Base-by-base conservation (phyloP, 2,329 filamentous ascomycete genomes). In the Epichloe hybrida region DNA sequence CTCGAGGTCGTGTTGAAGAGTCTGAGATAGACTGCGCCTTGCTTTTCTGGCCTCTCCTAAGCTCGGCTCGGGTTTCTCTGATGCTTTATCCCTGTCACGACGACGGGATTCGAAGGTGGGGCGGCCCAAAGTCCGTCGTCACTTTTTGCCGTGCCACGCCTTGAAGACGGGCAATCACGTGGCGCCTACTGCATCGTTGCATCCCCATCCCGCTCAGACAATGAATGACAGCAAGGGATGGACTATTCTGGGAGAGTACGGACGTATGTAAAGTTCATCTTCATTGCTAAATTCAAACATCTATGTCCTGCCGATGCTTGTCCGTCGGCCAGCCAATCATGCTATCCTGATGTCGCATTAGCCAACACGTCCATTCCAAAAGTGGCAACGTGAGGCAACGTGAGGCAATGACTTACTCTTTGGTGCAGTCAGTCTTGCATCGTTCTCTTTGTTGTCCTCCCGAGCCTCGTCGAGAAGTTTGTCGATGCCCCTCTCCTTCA, bases 401-500 rank as follows among this genome's bases (percentile, higher is more conserved):
- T 15, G 15, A 37, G 3, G 17, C n/a, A n/a, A 21, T n/a, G 12
- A 57, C 65, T 60, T 57, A 71, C 68, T 72, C 58, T 69, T 72
- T 37, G 67, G 63, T n/a, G 65, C 65, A 51, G 72, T 63, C 20
- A 72, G 61, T 39, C 67, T 66, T 11, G 80, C 72, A 64, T 97
- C 91, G 55, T 88, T 93, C 58, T 97, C 93, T 61, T 82, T 87
- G 60, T 88, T 90, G 62, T 90, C 87, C 58, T 93, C 88, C 53
- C 90, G 77, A 17, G 91, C 91, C 60, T 97, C 93, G 7, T 90
- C 87, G 11, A 98, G 73, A 74, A 97, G 86, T 60, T 85, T 87
- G 67, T 97, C 89, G 63, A 98, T 95, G 52, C 93, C 93, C 60
- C 86, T 80, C 51, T 88, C 82, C 68, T 93, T 94, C 47, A 98